A percentile compares a stretch with the other conserved stretches of the same genome.
Conservation (phyloP, 176 grass and related monocot species). For the barley (Hordeum vulgare) region MorexV3_pseudomolecules_assembly NC_058523.1:118806851-118807350, state of each 20-base stretch:
- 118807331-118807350: no score
- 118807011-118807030: neutral
- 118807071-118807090: neutral
- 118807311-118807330: no score
- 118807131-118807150: neutral
- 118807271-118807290: no score
- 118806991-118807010: neutral
- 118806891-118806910: neutral
- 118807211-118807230: no score
- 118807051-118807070: neutral
- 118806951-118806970: conserved; percentile 17
- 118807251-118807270: no score
- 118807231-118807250: no score
- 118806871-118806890: conserved; percentile 1
- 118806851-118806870: conserved; percentile 15
- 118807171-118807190: no score
- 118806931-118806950: conserved; percentile 7
- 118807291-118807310: no score
- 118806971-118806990: neutral
- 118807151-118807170: no score
- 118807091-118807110: neutral
- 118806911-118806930: neutral
- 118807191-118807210: no score
- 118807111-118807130: neutral
- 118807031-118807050: neutral